Conservation (phyloP, 139 green algal genomes). For the Desmodesmus armatus region DNA sequence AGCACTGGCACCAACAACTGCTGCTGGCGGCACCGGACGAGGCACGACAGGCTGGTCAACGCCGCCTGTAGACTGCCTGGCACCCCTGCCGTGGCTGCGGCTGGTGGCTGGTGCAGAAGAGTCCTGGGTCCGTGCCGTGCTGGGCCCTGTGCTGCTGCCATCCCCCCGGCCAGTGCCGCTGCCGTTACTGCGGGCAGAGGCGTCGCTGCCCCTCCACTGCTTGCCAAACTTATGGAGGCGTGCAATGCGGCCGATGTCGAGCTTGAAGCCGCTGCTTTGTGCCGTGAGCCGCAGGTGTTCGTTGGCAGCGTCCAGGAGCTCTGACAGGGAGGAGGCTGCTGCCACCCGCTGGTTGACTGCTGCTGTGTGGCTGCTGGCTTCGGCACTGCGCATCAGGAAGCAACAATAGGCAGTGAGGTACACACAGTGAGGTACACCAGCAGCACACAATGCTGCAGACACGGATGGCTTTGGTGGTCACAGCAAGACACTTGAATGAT, state of each 20-base stretch:
- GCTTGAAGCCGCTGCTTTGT: not conserved
- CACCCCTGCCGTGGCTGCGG: not conserved
- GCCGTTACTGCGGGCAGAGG: not conserved
- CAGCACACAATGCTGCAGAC: too few species aligned
- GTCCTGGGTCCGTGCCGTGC: not conserved
- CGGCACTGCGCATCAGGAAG: too few species aligned
- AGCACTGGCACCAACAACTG: not conserved
- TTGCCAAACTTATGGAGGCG: not conserved
- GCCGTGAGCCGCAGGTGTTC: constrained; percentile 16
- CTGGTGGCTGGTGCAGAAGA: not conserved
- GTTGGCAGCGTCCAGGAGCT: constrained; percentile 25
- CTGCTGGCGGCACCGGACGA: not conserved
- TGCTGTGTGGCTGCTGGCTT: not conserved
- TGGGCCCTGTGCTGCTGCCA: constrained; percentile 2
- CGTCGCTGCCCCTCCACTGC: not conserved
- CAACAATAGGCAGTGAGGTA: too few species aligned
- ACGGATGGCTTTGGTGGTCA: too few species aligned
- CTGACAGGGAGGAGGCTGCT: constrained; percentile 12
- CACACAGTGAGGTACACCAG: too few species aligned
- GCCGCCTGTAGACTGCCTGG: not conserved
- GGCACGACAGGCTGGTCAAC: not conserved
- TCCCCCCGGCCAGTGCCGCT: not conserved
- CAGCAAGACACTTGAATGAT: too few species aligned
- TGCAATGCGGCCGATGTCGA: not conserved
- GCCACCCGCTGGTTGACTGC: constrained; percentile 19